Evolutionary conservation across 75 land plant species (phyloP).

Genomic region (Picea glauca): DNA sequence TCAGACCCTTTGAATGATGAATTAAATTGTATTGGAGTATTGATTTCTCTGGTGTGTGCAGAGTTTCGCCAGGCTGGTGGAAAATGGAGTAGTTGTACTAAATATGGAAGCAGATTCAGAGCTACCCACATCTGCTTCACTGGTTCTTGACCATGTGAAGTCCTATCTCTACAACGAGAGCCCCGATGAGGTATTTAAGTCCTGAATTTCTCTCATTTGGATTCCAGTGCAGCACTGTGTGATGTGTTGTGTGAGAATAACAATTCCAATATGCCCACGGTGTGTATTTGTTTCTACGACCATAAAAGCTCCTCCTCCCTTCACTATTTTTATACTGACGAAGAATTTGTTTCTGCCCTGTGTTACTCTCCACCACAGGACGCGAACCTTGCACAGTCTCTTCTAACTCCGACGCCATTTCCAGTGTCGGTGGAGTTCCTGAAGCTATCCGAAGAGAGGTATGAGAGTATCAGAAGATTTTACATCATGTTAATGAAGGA

Average conservation of each 20-base stretch:
- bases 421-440: slow-evolving; percentile 10
- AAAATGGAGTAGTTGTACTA: not conserved
- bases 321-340: too few species aligned
- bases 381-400: slow-evolving; percentile 8
- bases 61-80: not conserved
- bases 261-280: not conserved
- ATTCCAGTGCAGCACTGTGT: too few species aligned
- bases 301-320: too few species aligned
- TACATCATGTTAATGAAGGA: slow-evolving; percentile 20
- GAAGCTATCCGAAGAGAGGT: slow-evolving; percentile 11
- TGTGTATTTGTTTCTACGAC: not conserved
- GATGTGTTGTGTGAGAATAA: too few species aligned
- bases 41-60: not conserved
- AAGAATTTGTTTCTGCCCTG: too few species aligned
- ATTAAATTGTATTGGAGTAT: too few species aligned
- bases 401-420: slow-evolving; percentile 11
- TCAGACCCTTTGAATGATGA: too few species aligned
- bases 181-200: slow-evolving; percentile 10
- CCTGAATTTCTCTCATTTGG: too few species aligned
- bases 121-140: slow-evolving; percentile 5
- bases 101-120: not conserved
- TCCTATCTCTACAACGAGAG: slow-evolving; percentile 14
- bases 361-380: slow-evolving; percentile 1
- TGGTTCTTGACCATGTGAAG: not conserved
- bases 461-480: slow-evolving; percentile 17